Evolutionary conservation across 176 grass and related monocot genomes (phyloP), one percentile per base, ranked within the genome.

Genomic region (Aechmea fasciata): DNA sequence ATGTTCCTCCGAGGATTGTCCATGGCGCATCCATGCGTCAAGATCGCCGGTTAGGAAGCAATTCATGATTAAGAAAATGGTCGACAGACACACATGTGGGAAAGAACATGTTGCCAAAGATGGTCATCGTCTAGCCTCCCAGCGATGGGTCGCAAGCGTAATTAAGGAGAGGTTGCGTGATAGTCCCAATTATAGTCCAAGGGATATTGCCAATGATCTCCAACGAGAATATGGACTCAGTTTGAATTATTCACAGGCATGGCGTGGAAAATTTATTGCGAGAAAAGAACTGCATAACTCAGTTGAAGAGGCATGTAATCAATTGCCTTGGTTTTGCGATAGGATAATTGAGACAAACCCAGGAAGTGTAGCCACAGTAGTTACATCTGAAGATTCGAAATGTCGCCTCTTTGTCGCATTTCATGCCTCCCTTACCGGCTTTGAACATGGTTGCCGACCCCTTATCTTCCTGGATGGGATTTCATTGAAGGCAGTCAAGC

Each of bases 1-100:
- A 80, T 99, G 94, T 81, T 79, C 87, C 25, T 82, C 69, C 69
- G 89, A 93, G 71, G 80, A 81, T 79, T 99, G 94, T 48, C 77
- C 84, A 41, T 99, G 94, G 94, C 73, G 87, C 11, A 92, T 99
- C 63, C 94, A 99, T 82, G 94, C 94, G 48, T 92, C 89, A 12
- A 91, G 69, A 64, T 87, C 86, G 15, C 78, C 84, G 51, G 80
- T 72, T 33, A 99, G 85, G 66, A 83, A 87, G 73, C 66, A 90
- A 68, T 93, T 99, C 67, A 90, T 88, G 79, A 80, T 99, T 68
- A 99, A 99, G 82, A 99, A 99, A 83, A 93, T 93, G 19, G 83
- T 80, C 73, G 89, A 92, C 49, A 85, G 65, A 7, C 94, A 99
- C 81, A 88, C 89, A 11, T 99, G 94, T 81, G 82, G 84, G 65